Evolutionary conservation across 2,329 filamentous ascomycete genomes (phyloP).

Genomic region (Pseudogymnoascus sp.): DNA sequence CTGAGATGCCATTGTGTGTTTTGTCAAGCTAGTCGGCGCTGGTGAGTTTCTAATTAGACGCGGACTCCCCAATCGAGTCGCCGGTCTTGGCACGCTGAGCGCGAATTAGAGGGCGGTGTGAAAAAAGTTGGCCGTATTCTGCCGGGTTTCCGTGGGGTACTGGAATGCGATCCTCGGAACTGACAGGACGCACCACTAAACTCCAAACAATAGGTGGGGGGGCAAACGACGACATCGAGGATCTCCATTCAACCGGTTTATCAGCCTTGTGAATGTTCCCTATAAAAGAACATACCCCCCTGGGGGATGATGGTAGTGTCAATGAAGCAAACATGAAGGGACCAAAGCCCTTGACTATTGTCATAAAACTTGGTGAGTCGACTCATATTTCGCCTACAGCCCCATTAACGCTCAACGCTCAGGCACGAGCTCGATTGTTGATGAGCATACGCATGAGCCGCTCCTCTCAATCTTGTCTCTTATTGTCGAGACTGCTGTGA

Average conservation of each 20-base stretch:
- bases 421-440: conserved; percentile 99
- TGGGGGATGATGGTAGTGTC: neutral
- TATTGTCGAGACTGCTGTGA: conserved; percentile 90
- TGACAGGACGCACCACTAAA: conserved; percentile 11
- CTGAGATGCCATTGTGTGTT: conserved; percentile 13
- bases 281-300: neutral
- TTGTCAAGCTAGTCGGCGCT: conserved; percentile 5
- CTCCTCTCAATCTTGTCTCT: conserved; percentile 82
- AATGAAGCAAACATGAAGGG: conserved; percentile 40
- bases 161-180: neutral
- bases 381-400: neutral
- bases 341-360: conserved; percentile 52
- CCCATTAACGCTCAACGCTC: conserved; percentile 11
- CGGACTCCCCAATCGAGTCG: neutral
- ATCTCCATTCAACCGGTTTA: conserved; percentile 7
- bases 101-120: conserved; percentile 7
- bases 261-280: neutral
- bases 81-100: neutral
- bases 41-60: conserved; percentile 5
- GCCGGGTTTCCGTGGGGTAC: neutral
- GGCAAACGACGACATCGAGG: conserved; percentile 4
- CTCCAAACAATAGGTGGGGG: neutral
- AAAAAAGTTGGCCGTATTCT: conserved; percentile 11
- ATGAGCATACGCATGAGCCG: conserved; percentile 90
- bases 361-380: conserved; percentile 58